Conservation (phyloP, 306 rosid species). For the Cucurbita moschata region DNA sequence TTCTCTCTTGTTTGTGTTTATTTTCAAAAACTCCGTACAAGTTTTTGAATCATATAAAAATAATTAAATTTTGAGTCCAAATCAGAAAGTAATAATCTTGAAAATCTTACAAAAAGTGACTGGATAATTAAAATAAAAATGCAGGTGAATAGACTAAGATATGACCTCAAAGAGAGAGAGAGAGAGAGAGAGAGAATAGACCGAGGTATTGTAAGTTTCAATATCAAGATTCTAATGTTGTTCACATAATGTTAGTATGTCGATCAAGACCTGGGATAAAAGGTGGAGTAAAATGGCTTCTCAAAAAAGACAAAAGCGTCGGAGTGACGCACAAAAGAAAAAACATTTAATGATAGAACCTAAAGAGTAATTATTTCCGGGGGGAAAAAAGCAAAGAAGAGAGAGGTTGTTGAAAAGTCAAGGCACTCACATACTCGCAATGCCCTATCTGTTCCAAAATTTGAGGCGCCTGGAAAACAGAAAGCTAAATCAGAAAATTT, state of each 20-base stretch:
- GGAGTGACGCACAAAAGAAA: background rate
- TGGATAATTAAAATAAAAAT: background rate
- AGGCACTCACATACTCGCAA: constrained; percentile 68
- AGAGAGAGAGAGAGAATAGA: background rate
- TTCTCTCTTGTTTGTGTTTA: background rate
- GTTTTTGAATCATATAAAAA: background rate
- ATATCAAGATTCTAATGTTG: background rate
- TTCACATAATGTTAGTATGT: background rate
- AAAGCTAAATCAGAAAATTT: constrained; percentile 8
- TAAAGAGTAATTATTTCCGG: background rate
- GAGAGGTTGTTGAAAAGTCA: background rate
- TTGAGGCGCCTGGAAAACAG: constrained; percentile 47
- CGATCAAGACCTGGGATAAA: background rate
- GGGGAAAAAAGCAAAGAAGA: background rate
- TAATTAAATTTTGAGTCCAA: background rate
- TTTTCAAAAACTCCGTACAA: background rate
- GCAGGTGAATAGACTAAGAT: background rate
- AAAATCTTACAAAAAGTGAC: background rate
- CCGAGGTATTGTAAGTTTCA: background rate
- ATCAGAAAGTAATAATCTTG: background rate
- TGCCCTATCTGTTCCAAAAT: constrained; percentile 42
- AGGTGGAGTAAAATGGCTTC: background rate
- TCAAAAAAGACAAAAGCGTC: background rate
- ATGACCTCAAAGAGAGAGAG: background rate
- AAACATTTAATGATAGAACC: background rate